These are phyloP conservation scores for Scutellaria minor DNA, from an alignment of 257 asterid genomes.

Conservation along the genomic window DNA sequence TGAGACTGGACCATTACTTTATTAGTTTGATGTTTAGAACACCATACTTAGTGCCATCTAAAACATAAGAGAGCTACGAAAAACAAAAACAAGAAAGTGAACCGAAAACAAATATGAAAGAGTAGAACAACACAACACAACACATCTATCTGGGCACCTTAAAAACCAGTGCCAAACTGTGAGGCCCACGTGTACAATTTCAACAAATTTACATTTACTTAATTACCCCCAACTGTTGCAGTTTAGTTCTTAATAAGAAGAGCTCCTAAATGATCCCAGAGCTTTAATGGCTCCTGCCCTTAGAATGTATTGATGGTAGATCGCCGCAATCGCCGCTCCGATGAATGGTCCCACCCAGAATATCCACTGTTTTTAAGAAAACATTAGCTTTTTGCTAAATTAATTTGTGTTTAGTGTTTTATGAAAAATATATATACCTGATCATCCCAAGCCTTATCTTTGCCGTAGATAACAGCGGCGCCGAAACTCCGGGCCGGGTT, in stretches of 20 bases:
- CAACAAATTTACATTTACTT: too few relatives aligned
- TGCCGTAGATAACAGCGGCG: slow-evolving; percentile 72
- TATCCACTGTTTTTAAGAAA: slow-evolving; percentile 55
- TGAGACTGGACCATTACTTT: too few relatives aligned
- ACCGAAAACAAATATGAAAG: too few relatives aligned
- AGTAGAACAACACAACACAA: too few relatives aligned
- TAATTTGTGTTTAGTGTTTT: neutral
- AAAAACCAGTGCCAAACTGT: too few relatives aligned
- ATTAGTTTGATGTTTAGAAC: too few relatives aligned
- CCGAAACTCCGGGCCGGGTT: slow-evolving; percentile 82
- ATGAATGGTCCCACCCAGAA: slow-evolving; percentile 91
- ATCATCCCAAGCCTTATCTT: slow-evolving; percentile 67
- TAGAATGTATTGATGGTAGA: slow-evolving; percentile 68
- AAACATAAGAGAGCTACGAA: too few relatives aligned
- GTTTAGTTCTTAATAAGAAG: slow-evolving; percentile 36
- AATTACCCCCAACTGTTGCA: too few relatives aligned
- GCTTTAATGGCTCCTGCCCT: slow-evolving; percentile 81
- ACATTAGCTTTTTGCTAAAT: neutral
- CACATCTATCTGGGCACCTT: too few relatives aligned
- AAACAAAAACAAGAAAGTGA: too few relatives aligned
- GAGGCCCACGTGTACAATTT: too few relatives aligned
- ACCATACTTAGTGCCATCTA: too few relatives aligned
- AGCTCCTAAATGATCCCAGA: slow-evolving; percentile 78
- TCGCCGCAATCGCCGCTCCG: slow-evolving; percentile 84
- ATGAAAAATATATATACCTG: slow-evolving; percentile 42